Evolutionary conservation across 2,329 filamentous ascomycete species (phyloP).

Genomic region (Fusarium buharicum): DNA sequence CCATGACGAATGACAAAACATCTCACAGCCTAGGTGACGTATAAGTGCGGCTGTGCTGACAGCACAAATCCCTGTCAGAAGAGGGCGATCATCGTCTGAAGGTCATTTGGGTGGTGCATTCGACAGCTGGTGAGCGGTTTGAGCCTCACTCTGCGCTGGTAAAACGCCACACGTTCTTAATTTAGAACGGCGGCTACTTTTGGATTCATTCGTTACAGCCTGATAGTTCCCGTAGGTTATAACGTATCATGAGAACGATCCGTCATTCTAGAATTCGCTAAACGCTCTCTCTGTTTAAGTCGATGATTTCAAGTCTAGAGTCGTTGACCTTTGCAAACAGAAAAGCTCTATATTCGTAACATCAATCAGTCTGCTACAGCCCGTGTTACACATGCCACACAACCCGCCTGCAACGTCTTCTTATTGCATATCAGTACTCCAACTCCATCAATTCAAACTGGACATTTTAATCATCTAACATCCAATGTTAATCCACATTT

Average conservation of each 20-base stretch:
- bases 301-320: not conserved
- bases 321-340: too few relatives aligned
- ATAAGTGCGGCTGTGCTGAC: constrained; percentile 44
- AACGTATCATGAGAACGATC: not conserved
- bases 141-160: constrained; percentile 28
- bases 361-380: constrained; percentile 6
- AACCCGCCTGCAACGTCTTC: not conserved
- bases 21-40: constrained; percentile 41
- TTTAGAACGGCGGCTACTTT: constrained; percentile 32
- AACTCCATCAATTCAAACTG: too few relatives aligned
- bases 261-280: not conserved
- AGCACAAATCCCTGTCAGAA: constrained; percentile 29
- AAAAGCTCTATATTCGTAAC: not conserved
- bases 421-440: not conserved
- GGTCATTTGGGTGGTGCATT: constrained; percentile 10
- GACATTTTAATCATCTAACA: not conserved
- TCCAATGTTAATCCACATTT: not conserved
- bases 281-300: not conserved
- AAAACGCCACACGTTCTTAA: constrained; percentile 34
- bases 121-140: constrained; percentile 5
- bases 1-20: constrained; percentile 40
- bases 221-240: constrained; percentile 15
- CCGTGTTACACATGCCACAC: constrained; percentile 10
- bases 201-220: not conserved
- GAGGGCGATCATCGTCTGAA: constrained; percentile 28